These are phyloP conservation scores for Xylaria sp. DNA, from an alignment of 2,329 filamentous ascomycete genomes.

Conservation along the genomic window DNA sequence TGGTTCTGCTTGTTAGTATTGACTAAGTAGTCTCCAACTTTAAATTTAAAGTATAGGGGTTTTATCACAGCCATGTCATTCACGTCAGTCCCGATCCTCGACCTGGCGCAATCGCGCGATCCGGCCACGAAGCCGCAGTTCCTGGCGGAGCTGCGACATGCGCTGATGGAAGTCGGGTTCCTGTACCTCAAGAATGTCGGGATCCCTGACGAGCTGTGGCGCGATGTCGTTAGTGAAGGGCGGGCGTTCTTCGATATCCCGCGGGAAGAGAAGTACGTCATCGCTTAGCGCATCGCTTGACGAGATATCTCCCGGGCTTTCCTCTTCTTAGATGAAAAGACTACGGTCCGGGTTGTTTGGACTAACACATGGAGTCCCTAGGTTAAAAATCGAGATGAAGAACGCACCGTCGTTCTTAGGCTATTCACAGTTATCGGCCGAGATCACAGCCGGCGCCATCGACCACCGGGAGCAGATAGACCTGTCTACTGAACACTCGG, in stretches of 20 bases:
- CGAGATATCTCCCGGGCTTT: not conserved
- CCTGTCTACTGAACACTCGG: conserved; percentile 79
- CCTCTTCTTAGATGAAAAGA: not conserved
- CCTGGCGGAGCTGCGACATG: conserved; percentile 75
- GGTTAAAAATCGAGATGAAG: conserved; percentile 76
- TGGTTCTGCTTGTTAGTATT: no score
- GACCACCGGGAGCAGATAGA: conserved; percentile 91
- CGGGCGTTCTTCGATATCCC: conserved; percentile 81
- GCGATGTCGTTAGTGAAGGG: conserved; percentile 73
- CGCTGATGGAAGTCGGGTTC: conserved; percentile 87
- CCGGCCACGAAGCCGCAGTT: conserved; percentile 76
- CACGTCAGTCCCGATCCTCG: conserved; percentile 79
- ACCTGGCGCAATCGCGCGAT: conserved; percentile 73
- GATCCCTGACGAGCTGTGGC: conserved; percentile 72
- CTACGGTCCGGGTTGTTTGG: not conserved
- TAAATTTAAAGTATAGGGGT: no score
- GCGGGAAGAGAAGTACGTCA: conserved; percentile 73
- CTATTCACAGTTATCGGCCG: conserved; percentile 72
- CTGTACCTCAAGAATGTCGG: conserved; percentile 85
- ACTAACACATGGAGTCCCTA: conserved; percentile 43
- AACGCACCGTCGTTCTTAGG: conserved; percentile 77
- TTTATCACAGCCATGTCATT: conserved; percentile 69
- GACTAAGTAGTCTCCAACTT: no score
- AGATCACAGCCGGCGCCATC: conserved; percentile 76
- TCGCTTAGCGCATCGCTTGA: no score